Evolutionary conservation across 345 rosid genomes (phyloP).

Genomic region (Aquilaria malaccensis): DNA sequence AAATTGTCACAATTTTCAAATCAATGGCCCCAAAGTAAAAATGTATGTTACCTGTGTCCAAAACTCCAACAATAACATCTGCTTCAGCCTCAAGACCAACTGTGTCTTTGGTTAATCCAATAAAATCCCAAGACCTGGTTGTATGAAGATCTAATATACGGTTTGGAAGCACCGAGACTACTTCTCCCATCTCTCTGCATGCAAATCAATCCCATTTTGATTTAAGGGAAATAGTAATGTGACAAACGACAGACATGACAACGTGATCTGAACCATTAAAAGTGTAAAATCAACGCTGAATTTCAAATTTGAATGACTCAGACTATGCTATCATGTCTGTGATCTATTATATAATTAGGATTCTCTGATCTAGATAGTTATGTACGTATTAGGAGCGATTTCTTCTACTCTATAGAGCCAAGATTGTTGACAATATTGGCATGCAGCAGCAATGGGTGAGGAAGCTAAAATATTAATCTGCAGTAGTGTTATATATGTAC

Average conservation of each 20-base stretch:
- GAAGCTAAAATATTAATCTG: too few species aligned
- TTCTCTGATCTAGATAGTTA: too few species aligned
- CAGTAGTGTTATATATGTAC: neutral
- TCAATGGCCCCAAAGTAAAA: neutral
- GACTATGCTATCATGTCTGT: too few species aligned
- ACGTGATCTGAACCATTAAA: too few species aligned
- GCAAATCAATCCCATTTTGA: too few species aligned
- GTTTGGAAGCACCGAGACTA: constrained; percentile 31
- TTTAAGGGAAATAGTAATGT: too few species aligned
- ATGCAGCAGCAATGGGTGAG: too few species aligned
- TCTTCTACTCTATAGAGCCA: neutral
- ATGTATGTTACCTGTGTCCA: constrained; percentile 21
- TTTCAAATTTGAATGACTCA: too few species aligned
- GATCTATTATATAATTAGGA: too few species aligned
- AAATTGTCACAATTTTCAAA: neutral
- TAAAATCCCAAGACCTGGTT: constrained; percentile 35
- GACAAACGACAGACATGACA: too few species aligned
- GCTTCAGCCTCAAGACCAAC: constrained; percentile 9
- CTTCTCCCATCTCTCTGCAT: constrained; percentile 24
- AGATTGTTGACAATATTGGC: neutral
- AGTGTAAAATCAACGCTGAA: too few species aligned
- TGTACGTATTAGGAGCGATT: neutral
- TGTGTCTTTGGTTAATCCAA: constrained; percentile 16
- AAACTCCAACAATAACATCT: constrained; percentile 18
- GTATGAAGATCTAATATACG: constrained; percentile 24